Conservation (phyloP, 140 eudicot species). For the Erigeron philadelphicus region DNA sequence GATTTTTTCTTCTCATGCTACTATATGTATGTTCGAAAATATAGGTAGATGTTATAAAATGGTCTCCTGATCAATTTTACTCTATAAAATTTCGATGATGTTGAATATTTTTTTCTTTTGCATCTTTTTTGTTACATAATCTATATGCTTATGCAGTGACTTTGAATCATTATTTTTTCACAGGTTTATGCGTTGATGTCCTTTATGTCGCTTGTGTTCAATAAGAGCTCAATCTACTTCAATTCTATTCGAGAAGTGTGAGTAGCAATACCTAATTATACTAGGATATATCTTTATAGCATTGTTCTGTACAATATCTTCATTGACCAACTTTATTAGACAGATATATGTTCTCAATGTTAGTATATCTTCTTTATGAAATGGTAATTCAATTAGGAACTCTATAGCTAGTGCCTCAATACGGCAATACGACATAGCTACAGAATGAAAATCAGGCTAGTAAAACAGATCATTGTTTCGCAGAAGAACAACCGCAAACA, state of each 20-base stretch:
- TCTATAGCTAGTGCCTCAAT: background rate
- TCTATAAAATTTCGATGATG: background rate
- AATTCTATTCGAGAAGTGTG: constrained; percentile 75
- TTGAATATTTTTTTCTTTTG: constrained; percentile 4
- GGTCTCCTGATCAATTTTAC: constrained; percentile 8
- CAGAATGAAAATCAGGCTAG: background rate
- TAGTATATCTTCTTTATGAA: background rate
- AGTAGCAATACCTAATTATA: constrained; percentile 30
- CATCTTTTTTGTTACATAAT: background rate
- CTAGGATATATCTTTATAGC: constrained; percentile 8
- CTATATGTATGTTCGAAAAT: background rate
- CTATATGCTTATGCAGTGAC: constrained; percentile 6
- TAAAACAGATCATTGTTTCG: background rate
- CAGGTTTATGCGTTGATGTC: constrained; percentile 84
- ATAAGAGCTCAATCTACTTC: constrained; percentile 56
- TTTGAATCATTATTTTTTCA: constrained; percentile 14
- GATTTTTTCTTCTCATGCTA: background rate
- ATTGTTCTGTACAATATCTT: constrained; percentile 7
- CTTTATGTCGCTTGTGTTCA: constrained; percentile 57
- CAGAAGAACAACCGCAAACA: background rate
- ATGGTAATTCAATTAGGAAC: background rate
- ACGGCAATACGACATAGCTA: background rate
- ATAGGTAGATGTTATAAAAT: background rate
- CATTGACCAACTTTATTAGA: background rate
- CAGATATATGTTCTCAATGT: constrained; percentile 14